Evolutionary conservation across 257 asterid species (phyloP).

Genomic region (Salvia miltiorrhiza): DNA sequence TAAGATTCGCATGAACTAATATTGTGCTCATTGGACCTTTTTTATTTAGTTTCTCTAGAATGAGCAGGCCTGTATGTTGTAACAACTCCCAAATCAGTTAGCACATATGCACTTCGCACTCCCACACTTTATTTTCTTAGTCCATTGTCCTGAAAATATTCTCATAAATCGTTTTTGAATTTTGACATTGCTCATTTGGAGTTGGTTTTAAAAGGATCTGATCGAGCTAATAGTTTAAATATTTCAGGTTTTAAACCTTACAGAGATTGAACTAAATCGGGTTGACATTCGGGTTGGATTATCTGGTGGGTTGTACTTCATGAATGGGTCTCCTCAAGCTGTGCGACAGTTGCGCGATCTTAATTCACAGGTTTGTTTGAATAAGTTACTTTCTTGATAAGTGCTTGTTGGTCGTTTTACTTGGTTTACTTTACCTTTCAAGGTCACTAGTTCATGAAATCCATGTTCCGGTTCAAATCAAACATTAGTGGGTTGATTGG

Average conservation of each 20-base stretch:
- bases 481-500: background rate
- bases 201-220: background rate
- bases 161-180: background rate
- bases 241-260: slow-evolving; percentile 82
- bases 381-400: slow-evolving; percentile 6
- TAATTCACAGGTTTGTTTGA: slow-evolving; percentile 66
- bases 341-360: slow-evolving; percentile 84
- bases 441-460: background rate
- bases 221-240: slow-evolving; percentile 13
- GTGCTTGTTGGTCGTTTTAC: slow-evolving; percentile 12
- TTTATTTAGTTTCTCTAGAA: background rate
- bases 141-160: background rate
- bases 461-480: background rate
- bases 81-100: background rate
- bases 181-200: background rate
- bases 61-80: slow-evolving; percentile 1
- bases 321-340: slow-evolving; percentile 98
- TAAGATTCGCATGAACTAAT: background rate
- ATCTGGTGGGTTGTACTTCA: slow-evolving; percentile 88
- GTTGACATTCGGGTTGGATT: slow-evolving; percentile 92
- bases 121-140: background rate
- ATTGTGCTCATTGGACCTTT: background rate
- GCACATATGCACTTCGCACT: background rate
- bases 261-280: slow-evolving; percentile 83
- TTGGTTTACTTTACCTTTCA: slow-evolving; percentile 5